phyloP scores from a whole-genome alignment of 495 filamentous ascomycete species.

The Thermochaetoides thermophila region DNA sequence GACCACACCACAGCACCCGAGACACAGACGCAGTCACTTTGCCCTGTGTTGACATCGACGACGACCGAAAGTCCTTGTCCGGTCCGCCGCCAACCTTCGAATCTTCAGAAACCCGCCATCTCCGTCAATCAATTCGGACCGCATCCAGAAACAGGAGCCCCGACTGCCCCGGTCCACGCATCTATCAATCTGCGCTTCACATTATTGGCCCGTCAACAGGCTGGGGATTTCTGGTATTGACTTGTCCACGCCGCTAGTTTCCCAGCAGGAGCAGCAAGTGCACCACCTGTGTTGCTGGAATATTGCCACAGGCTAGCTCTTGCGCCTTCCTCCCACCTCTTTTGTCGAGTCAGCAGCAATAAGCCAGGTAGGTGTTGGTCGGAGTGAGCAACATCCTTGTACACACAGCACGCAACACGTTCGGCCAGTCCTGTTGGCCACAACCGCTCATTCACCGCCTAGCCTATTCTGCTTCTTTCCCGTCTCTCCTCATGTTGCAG shows the following conservation, averaged over 20 bases:
- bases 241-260: neutral
- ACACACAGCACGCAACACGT: too few species aligned
- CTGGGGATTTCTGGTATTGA: too few species aligned
- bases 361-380: slow-evolving; percentile 8
- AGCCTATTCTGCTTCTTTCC: neutral
- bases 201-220: too few species aligned
- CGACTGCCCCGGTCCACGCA: slow-evolving; percentile 1
- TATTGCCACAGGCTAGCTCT: slow-evolving; percentile 22
- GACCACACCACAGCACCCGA: slow-evolving; percentile 10
- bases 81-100: too few species aligned
- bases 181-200: neutral
- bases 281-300: slow-evolving; percentile 27
- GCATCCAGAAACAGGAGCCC: slow-evolving; percentile 3
- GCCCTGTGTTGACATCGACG: too few species aligned
- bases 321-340: slow-evolving; percentile 8
- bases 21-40: slow-evolving; percentile 6
- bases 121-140: slow-evolving; percentile 4
- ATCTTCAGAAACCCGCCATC: too few species aligned
- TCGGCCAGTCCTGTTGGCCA: slow-evolving; percentile 1
- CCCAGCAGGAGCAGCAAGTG: slow-evolving; percentile 9
- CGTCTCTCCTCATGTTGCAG: neutral
- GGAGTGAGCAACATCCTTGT: slow-evolving; percentile 1
- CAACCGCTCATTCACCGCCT: neutral
- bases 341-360: slow-evolving; percentile 1
- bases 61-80: too few species aligned